Percentiles rank a stretch among this genome's conserved stretches.
phyloP scores from a whole-genome alignment of 192 early-diverging fungal genomes.

The Globomyces pollinis-pini region DNA sequence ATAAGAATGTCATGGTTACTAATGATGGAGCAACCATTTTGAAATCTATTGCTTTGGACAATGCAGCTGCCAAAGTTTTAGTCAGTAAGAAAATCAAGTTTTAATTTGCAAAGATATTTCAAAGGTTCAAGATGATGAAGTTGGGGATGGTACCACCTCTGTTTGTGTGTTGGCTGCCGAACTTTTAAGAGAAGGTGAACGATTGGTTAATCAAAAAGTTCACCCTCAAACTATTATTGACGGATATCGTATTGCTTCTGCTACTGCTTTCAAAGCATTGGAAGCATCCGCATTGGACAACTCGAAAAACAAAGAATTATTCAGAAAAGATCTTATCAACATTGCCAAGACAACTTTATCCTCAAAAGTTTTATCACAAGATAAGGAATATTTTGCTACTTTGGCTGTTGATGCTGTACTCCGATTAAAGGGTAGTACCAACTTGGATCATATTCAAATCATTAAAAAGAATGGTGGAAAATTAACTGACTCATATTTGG shows the following conservation, averaged over 20 bases:
- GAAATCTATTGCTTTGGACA: slow-evolving; percentile 94
- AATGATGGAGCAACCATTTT: slow-evolving; percentile 99
- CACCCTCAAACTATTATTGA: slow-evolving; percentile 98
- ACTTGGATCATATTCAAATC: slow-evolving; percentile 97
- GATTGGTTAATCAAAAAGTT: slow-evolving; percentile 85
- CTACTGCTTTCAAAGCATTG: slow-evolving; percentile 74
- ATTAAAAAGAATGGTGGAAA: slow-evolving; percentile 98
- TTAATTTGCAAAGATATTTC: slow-evolving; percentile 59
- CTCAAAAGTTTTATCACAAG: slow-evolving; percentile 92
- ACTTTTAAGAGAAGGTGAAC: slow-evolving; percentile 87
- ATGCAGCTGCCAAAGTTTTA: slow-evolving; percentile 94
- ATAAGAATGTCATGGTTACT: slow-evolving; percentile 78
- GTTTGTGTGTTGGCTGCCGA: slow-evolving; percentile 97
- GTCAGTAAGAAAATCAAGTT: slow-evolving; percentile 51
- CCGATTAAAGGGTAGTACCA: slow-evolving; percentile 91
- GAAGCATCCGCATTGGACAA: slow-evolving; percentile 76
- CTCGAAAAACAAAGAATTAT: slow-evolving; percentile 56
- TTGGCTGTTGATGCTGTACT: slow-evolving; percentile 95
- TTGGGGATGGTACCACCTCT: slow-evolving; percentile 99
- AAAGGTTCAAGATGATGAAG: slow-evolving; percentile 99
- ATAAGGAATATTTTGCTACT: slow-evolving; percentile 94
- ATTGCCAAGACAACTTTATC: slow-evolving; percentile 96
- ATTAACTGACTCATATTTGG: slow-evolving; percentile 89
- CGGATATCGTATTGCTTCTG: slow-evolving; percentile 85
- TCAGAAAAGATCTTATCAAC: slow-evolving; percentile 87